Conservation (phyloP, 352 stramenopile genomes). For the Albugo candida region DNA sequence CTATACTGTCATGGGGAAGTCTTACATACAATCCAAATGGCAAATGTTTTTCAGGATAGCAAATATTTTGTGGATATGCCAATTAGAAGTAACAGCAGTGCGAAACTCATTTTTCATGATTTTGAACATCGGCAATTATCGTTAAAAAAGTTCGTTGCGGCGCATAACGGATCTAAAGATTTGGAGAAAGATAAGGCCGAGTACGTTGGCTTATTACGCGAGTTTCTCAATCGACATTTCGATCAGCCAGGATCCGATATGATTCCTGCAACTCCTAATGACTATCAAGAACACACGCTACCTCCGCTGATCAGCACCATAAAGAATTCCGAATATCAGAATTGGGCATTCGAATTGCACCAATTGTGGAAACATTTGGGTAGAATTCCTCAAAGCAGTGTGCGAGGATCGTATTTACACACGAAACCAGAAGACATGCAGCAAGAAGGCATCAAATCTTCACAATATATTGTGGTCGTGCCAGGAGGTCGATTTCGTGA, state of each 20-base stretch:
- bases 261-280: conserved; percentile 36
- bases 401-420: conserved; percentile 36
- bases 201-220: conserved; percentile 22
- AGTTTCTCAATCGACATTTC: conserved; percentile 71
- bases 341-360: conserved; percentile 56
- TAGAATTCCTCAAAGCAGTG: conserved; percentile 22
- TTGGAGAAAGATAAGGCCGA: conserved; percentile 1
- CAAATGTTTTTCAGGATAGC: conserved; percentile 67
- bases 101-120: conserved; percentile 46
- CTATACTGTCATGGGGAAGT: conserved; percentile 54
- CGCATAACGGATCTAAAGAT: neutral
- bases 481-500: conserved; percentile 82
- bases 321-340: conserved; percentile 20
- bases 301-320: conserved; percentile 38
- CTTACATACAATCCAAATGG: conserved; percentile 50
- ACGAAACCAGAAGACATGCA: conserved; percentile 17
- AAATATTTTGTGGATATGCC: conserved; percentile 90
- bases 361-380: conserved; percentile 55
- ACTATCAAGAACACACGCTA: conserved; percentile 30
- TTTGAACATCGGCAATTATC: conserved; percentile 33
- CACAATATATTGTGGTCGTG: conserved; percentile 59
- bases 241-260: conserved; percentile 58
- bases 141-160: conserved; percentile 25
- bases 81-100: conserved; percentile 57
- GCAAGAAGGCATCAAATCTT: conserved; percentile 13